Base-by-base conservation (phyloP, 331 rosid genomes). In the Pyrus hybrid region DNA sequence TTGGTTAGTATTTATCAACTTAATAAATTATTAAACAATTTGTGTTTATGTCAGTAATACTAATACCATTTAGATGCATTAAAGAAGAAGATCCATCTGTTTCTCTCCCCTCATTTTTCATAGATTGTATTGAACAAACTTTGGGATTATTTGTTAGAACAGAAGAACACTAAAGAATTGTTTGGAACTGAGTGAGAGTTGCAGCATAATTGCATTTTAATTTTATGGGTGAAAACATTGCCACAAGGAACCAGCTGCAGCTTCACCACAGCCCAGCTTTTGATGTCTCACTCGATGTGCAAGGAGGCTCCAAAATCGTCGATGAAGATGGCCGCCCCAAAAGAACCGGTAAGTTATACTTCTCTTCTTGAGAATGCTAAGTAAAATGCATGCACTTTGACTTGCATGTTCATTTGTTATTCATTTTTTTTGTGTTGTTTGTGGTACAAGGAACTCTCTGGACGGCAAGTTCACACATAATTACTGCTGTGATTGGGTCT, bases 401-500 rank as follows among this genome's bases (percentile, higher is more conserved):
- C 25, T 11, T 23, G 13, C 33, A 23, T 5, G 66, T 6, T 17
- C 33, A 41, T 13, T 3, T 69, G 57, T n/a, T 69, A 68, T 3
- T 70, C 45, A 41, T 3, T 56, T 57, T 70, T 5, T 58, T 5
- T 35, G 35, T n/a, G 13, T 28, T 25, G 5, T 41, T 61, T 61
- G 33, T 10, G 30, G 23, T 6, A 45, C 21, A 63, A 87, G 95
- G 96, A 68, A 88, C 76, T 16, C 68, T 74, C 49, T 86, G 88
- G 90, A 93, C 97, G 3, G 89, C 89, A 9, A 85, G 89, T 77
- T 88, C 98, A 30, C 98, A 93, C 79, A 87, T 93, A 25, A 87
- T 93, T 70, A 93, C 98, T 0, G 96, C 97, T 2, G 97, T 93
- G 30, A 89, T 93, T 18, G 98, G 98, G 0, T 91, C 98, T 7